Conservation (phyloP, 352 stramenopile species). For the Phytopythium boreale region DNA sequence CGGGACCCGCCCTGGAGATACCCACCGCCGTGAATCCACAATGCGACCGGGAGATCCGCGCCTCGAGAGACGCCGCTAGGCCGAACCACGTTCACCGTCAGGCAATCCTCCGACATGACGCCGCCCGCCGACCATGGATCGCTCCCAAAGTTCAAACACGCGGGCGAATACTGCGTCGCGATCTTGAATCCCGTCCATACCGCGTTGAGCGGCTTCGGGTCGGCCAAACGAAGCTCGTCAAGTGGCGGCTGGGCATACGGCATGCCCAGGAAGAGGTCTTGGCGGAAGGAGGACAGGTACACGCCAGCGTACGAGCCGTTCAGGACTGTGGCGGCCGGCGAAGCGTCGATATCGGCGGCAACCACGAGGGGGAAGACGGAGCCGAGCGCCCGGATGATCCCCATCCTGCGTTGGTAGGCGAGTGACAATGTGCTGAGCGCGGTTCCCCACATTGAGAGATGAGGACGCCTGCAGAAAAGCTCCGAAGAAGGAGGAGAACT, state of each 20-base stretch:
- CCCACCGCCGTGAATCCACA: slow-evolving; percentile 22
- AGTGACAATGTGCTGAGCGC: too few species aligned
- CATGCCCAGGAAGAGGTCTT: slow-evolving; percentile 31
- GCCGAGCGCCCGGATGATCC: background rate
- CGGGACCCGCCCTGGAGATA: slow-evolving; percentile 19
- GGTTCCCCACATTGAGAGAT: too few species aligned
- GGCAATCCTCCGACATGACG: slow-evolving; percentile 67
- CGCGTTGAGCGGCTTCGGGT: slow-evolving; percentile 16
- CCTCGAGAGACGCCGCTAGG: slow-evolving; percentile 23
- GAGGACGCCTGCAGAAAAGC: too few species aligned
- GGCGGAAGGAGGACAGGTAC: slow-evolving; percentile 17
- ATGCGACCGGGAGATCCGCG: slow-evolving; percentile 16
- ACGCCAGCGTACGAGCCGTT: slow-evolving; percentile 29
- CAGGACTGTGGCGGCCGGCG: slow-evolving; percentile 17
- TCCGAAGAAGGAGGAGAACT: too few species aligned
- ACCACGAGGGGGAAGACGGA: background rate
- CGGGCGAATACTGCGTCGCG: slow-evolving; percentile 35
- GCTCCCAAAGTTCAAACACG: slow-evolving; percentile 33
- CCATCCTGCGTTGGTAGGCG: background rate
- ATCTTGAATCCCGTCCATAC: slow-evolving; percentile 18
- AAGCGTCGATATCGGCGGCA: background rate
- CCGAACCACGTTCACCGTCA: slow-evolving; percentile 81
- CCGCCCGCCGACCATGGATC: slow-evolving; percentile 19
- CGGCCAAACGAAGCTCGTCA: slow-evolving; percentile 18
- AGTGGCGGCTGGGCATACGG: slow-evolving; percentile 29